These are phyloP conservation scores for Globisporangium camurandrum DNA, from an alignment of 352 stramenopile species.

Conservation along the genomic window DNA sequence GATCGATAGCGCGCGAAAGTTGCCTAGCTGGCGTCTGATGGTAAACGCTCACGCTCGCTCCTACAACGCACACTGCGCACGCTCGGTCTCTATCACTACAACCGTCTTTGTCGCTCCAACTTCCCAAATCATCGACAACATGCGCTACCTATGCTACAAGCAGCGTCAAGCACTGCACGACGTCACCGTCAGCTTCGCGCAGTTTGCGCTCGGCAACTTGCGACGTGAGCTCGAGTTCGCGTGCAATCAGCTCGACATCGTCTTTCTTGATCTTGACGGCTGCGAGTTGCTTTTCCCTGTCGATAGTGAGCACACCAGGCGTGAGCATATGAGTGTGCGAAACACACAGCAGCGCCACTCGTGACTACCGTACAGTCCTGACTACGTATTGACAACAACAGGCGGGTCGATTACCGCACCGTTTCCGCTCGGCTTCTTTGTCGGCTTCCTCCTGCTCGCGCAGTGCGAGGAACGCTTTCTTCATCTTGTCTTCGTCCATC, in stretches of 20 bases:
- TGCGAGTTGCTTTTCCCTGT: constrained; percentile 67
- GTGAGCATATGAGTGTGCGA: background rate
- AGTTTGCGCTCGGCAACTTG: constrained; percentile 79
- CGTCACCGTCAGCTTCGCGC: constrained; percentile 65
- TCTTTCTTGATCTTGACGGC: constrained; percentile 80
- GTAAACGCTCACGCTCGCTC: too few relatives aligned
- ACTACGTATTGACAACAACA: too few relatives aligned
- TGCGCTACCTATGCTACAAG: constrained; percentile 54
- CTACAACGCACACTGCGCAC: too few relatives aligned
- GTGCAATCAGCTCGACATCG: constrained; percentile 67
- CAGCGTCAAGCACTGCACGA: constrained; percentile 57
- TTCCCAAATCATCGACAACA: too few relatives aligned
- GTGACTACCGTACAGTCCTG: background rate
- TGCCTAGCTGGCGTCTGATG: too few relatives aligned
- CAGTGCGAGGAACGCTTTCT: constrained; percentile 65
- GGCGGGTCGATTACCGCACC: too few relatives aligned
- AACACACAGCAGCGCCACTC: background rate
- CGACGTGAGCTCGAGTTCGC: constrained; percentile 69
- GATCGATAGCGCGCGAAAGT: too few relatives aligned
- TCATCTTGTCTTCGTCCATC: constrained; percentile 88
- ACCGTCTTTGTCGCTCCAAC: too few relatives aligned
- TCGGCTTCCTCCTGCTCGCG: constrained; percentile 78
- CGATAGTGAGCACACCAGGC: background rate
- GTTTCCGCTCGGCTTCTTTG: constrained; percentile 68
- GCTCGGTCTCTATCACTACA: too few relatives aligned